These are phyloP conservation scores for Darksidea phi DNA, from an alignment of 495 filamentous ascomycete species.

Conservation along the genomic window DNA sequence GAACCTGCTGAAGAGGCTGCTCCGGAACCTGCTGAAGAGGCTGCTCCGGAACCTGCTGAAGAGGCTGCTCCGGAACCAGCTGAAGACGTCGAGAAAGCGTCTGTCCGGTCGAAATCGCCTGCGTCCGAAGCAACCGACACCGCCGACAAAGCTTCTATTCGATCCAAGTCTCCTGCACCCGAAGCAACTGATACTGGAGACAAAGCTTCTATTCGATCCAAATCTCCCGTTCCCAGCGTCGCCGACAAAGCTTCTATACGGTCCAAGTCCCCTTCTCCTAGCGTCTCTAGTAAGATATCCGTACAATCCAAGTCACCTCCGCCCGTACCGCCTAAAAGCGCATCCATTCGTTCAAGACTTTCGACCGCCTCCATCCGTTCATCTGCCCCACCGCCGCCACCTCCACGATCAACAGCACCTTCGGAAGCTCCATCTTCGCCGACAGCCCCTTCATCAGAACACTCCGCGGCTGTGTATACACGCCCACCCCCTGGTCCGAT, in stretches of 20 bases:
- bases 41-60: too few species aligned
- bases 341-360: not conserved
- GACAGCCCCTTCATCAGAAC: not conserved
- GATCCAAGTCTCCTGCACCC: not conserved
- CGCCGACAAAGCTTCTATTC: not conserved
- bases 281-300: not conserved
- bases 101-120: not conserved
- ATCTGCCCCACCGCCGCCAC: not conserved
- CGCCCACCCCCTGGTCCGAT: slow-evolving; percentile 15
- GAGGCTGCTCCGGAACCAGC: too few species aligned
- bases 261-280: not conserved
- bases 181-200: not conserved
- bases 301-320: not conserved
- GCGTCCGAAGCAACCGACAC: not conserved
- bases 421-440: not conserved
- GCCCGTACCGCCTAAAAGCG: too few species aligned
- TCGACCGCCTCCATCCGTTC: not conserved
- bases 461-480: not conserved
- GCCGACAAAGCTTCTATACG: not conserved
- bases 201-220: not conserved
- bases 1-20: too few species aligned
- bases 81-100: not conserved
- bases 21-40: too few species aligned
- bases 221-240: not conserved
- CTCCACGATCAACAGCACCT: not conserved